These are phyloP conservation scores for Cornus florida DNA, from an alignment of 148 eudicot species.

Conservation along the genomic window DNA sequence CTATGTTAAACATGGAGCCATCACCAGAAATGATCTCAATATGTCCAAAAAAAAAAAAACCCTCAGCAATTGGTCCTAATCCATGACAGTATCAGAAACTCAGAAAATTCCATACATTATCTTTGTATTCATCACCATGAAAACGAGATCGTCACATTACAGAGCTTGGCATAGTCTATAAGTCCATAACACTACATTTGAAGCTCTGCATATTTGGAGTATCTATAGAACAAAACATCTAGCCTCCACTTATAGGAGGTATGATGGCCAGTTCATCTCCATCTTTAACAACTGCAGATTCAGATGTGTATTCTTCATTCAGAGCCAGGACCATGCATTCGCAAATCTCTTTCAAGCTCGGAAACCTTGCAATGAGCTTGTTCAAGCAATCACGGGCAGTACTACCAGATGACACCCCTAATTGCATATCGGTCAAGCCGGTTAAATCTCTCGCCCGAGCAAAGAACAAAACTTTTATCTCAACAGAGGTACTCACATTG, in stretches of 20 bases:
- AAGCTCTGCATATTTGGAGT: neutral
- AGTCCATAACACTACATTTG: neutral
- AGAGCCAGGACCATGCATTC: constrained; percentile 84
- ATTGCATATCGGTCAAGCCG: constrained; percentile 56
- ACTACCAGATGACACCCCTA: constrained; percentile 70
- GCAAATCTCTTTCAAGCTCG: constrained; percentile 67
- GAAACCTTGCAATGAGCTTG: constrained; percentile 54
- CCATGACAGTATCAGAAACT: no score
- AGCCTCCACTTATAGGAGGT: constrained; percentile 96
- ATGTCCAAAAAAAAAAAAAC: no score
- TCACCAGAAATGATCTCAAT: no score
- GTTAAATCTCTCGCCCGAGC: constrained; percentile 94
- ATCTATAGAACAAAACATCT: constrained; percentile 4
- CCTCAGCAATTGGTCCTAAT: no score
- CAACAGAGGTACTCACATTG: constrained; percentile 27
- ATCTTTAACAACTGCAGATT: constrained; percentile 55
- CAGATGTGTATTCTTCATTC: constrained; percentile 82
- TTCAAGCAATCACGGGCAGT: constrained; percentile 76
- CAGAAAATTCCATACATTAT: no score
- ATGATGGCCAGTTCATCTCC: constrained; percentile 90
- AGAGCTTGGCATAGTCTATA: no score
- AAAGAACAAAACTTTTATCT: constrained; percentile 81
- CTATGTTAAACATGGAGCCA: no score
- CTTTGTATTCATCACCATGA: no score
- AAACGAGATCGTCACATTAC: no score